Base-by-base conservation (phyloP, 2,329 filamentous ascomycete genomes). In the Tolypocladium cylindrosporum region DNA sequence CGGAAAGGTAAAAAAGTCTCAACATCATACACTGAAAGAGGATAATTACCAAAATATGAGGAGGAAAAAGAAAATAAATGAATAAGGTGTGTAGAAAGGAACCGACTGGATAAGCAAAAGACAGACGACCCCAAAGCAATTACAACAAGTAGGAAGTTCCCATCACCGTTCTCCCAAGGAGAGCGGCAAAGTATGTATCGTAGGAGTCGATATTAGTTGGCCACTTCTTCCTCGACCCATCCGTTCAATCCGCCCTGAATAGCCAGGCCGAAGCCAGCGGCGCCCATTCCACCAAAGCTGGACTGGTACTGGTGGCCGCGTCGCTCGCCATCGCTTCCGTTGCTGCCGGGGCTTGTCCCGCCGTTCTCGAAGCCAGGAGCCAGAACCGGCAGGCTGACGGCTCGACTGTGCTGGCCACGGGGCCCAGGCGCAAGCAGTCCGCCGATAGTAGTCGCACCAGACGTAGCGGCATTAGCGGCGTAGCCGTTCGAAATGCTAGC, bases 381-480 rank as follows among this genome's bases (percentile, higher is more conserved):
- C 57, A 88, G 79, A 6, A 82, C 84, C 1, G 94, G 94, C 67
- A 99, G 77, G 70, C 91, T 96, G 60, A 97, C 91, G 40, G 94
- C 91, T 42, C 94, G 87, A 68, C 85, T 93, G 72, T 87, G 84
- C 61, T 83, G 82, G 39, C 80, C 77, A 40, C 84, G 79, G 16
- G 75, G 70, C 55, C 84, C 84, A 2, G 90, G 89, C 3, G 89
- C 88, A 55, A 94, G 80, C 42, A 95, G 82, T 9, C 89, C 88
- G 50, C 88, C 88, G 60, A 92, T 87, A 1, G 86, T 90, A 2
- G 87, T 86, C 2, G 88, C 77, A 41, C 81, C 83, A 31, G 80
- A 79, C 3, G 74, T 71, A n/a, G 76, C 72, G 52, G 75, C 72
- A 64, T 78, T 82, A 42, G 75, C 77, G 50, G 82, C 72, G 63